phyloP scores from a whole-genome alignment of 2,329 filamentous ascomycete genomes.

The Paracamarosporium sp. region DNA sequence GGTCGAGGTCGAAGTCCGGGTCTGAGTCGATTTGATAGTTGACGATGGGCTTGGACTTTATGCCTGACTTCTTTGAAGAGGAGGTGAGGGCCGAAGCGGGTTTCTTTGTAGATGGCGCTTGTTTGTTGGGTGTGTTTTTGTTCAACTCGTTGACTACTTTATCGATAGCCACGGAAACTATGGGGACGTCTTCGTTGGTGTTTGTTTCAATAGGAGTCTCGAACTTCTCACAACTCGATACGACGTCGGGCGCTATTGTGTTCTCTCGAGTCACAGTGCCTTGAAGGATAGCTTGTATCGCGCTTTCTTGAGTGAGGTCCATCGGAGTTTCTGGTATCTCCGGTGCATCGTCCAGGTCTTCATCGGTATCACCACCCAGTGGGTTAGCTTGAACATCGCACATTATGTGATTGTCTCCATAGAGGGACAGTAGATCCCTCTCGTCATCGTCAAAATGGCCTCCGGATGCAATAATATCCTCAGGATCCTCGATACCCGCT shows the following conservation, averaged over 20 bases:
- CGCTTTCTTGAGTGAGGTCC: neutral
- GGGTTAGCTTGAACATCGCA: slow-evolving; percentile 13
- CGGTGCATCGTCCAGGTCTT: neutral
- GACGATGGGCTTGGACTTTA: slow-evolving; percentile 1
- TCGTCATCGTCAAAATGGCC: slow-evolving; percentile 36
- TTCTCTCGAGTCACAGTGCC: neutral
- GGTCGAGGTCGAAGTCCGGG: slow-evolving; percentile 9
- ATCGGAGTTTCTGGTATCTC: neutral
- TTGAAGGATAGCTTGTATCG: neutral
- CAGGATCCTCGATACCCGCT: neutral
- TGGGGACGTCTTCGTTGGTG: too few relatives aligned
- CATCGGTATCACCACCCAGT: neutral
- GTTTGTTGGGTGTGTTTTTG: neutral
- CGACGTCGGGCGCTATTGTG: neutral
- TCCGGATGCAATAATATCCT: slow-evolving; percentile 18
- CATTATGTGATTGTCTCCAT: slow-evolving; percentile 5
- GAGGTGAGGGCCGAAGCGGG: neutral
- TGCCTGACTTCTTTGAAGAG: neutral
- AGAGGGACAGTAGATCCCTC: slow-evolving; percentile 33
- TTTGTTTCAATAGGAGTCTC: neutral
- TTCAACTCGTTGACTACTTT: neutral
- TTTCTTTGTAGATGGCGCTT: slow-evolving; percentile 1
- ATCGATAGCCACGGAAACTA: too few relatives aligned
- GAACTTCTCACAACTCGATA: neutral
- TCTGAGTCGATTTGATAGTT: slow-evolving; percentile 12